These are phyloP conservation scores for Kwoniella heveanensis DNA, from an alignment of 768 basidiomycete species.

Conservation along the genomic window DNA sequence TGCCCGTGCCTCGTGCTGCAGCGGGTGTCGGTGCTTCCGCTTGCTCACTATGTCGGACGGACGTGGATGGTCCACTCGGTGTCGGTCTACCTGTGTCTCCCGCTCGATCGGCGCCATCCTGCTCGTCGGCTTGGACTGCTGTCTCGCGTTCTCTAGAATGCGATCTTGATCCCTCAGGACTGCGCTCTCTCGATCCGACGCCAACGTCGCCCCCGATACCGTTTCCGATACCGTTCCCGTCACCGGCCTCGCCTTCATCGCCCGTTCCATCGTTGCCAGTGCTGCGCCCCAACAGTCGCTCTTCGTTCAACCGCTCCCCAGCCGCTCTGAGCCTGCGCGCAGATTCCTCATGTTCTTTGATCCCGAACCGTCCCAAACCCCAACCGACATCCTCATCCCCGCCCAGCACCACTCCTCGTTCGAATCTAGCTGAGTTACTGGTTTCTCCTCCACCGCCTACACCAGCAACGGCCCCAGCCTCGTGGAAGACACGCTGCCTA, in stretches of 20 bases:
- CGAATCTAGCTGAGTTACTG: constrained; percentile 6
- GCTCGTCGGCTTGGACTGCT: neutral
- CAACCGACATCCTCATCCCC: constrained; percentile 61
- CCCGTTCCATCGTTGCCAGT: constrained; percentile 22
- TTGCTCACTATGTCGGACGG: neutral
- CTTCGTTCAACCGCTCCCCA: constrained; percentile 51
- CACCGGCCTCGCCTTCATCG: constrained; percentile 33
- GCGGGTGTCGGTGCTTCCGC: neutral
- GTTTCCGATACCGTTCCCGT: no score
- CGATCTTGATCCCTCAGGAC: constrained; percentile 10
- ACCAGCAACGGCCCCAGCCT: constrained; percentile 60
- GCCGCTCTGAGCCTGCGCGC: constrained; percentile 53
- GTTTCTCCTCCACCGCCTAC: neutral
- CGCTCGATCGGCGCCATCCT: neutral
- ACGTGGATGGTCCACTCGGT: neutral
- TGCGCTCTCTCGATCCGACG: constrained; percentile 3
- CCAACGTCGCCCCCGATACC: no score
- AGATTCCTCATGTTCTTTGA: constrained; percentile 56
- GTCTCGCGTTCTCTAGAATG: neutral
- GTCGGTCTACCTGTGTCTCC: neutral
- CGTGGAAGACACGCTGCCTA: constrained; percentile 43
- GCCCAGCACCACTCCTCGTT: constrained; percentile 14
- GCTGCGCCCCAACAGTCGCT: constrained; percentile 29
- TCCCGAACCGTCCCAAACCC: constrained; percentile 72
- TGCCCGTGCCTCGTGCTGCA: neutral